Base-by-base conservation (phyloP, 306 rosid genomes). In the Calophaca sinica region DNA sequence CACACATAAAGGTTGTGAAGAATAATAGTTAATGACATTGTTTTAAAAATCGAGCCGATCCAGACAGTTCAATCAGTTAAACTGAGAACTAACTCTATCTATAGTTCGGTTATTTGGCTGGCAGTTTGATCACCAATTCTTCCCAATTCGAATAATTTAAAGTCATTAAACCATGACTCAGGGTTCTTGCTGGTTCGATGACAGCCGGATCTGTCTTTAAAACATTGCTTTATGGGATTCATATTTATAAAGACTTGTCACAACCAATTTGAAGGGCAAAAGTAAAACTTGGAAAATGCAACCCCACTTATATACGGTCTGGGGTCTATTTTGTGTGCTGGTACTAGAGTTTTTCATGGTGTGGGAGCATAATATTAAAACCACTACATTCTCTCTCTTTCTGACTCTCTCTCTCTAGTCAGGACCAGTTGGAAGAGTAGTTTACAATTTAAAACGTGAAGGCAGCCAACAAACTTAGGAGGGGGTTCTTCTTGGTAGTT, bases 381-480 rank as follows among this genome's bases (percentile, higher is more conserved):
- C 44, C 87, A 65, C 68, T 50, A 54, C 67, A 73, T n/a, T 64
- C 26, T 73, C 44, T 68, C 48, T 38, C 66, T 75, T 36, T 41
- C 57, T 58, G 55, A 63, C 59, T 61, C 65, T 74, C 38, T 58
- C 74, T 80, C 58, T 54, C 52, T 55, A 26, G 45, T 44, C 14
- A 72, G 78, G 68, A 49, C 70, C 81, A 75, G 41, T 45, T 50
- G 73, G 79, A 65, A 70, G 59, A 58, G 58, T 83, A 71, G 86
- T 80, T 84, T 76, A 74, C 81, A 84, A 74, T 87, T 86, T 85
- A 86, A 77, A 87, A 84, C 82, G 87, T 82, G 78, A 87, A 90
- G 26, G 26, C 26, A 20, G 26, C 57, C 67, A 82, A 69, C 55
- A 65, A 73, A 70, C 57, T 74, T 57, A 12, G 39, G 38, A 15